These are phyloP conservation scores for Daldinia sp. DNA, from an alignment of 2,329 filamentous ascomycete genomes.

Conservation along the genomic window DNA sequence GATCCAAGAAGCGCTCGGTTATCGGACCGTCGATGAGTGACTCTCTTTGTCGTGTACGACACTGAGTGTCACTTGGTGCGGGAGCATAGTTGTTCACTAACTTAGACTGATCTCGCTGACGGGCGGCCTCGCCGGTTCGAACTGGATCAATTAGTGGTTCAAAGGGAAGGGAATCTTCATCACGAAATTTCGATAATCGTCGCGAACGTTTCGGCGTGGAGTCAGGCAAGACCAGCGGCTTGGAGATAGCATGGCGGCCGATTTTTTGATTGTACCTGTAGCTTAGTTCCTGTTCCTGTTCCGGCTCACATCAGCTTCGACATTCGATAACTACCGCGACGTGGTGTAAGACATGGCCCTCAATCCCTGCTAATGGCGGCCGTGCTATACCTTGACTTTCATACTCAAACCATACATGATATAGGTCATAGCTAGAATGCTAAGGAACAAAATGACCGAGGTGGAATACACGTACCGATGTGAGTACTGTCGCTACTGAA, in stretches of 20 bases:
- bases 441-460: conserved; percentile 3
- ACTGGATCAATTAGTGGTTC: conserved; percentile 41
- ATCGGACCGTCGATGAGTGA: conserved; percentile 61
- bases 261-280: conserved; percentile 27
- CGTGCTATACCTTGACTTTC: neutral
- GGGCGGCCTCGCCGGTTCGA: conserved; percentile 44
- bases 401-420: neutral
- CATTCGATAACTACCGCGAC: conserved; percentile 15
- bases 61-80: conserved; percentile 40
- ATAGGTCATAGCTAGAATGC: conserved; percentile 11
- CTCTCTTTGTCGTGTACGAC: conserved; percentile 48
- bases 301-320: conserved; percentile 40
- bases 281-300: conserved; percentile 41
- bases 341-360: neutral
- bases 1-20: conserved; percentile 65
- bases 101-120: conserved; percentile 47
- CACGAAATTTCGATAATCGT: conserved; percentile 40
- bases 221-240: conserved; percentile 50
- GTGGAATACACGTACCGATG: conserved; percentile 50
- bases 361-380: neutral
- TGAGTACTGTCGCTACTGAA: conserved; percentile 43
- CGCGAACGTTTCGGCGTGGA: conserved; percentile 55
- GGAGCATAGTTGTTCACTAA: conserved; percentile 41
- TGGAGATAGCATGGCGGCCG: conserved; percentile 31
- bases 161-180: conserved; percentile 35